A percentile compares a stretch with the other conserved stretches of the same genome.
Conservation (phyloP, 2,329 filamentous ascomycete species). For the Proliferodiscus dingleyae region DNA sequence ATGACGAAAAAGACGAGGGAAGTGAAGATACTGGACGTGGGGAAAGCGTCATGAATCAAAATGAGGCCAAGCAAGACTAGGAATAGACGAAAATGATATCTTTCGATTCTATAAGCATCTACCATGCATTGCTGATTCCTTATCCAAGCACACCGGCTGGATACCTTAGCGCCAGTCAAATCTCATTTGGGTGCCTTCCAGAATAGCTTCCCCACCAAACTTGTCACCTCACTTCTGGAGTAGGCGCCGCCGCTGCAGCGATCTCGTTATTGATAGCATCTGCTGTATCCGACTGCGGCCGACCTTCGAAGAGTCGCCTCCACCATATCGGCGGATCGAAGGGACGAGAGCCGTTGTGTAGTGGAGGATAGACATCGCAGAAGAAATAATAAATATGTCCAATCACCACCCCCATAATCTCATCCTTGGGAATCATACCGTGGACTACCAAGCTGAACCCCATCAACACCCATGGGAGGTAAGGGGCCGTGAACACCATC, state of each 20-base stretch:
- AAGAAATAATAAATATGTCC: conserved; percentile 99
- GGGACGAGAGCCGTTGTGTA: conserved; percentile 78
- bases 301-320: conserved; percentile 75
- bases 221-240: conserved; percentile 34
- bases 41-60: conserved; percentile 14
- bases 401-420: conserved; percentile 90
- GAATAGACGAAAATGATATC: conserved; percentile 20
- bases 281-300: conserved; percentile 44
- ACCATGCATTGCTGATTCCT: neutral
- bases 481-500: conserved; percentile 87
- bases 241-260: conserved; percentile 46
- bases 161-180: conserved; percentile 13
- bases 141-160: conserved; percentile 2
- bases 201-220: neutral
- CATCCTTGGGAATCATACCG: conserved; percentile 85
- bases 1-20: conserved; percentile 30
- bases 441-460: conserved; percentile 89
- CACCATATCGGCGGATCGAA: conserved; percentile 89
- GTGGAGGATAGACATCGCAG: conserved; percentile 88
- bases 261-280: conserved; percentile 59
- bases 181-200: conserved; percentile 9
- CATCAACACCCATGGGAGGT: conserved; percentile 93
- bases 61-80: conserved; percentile 3
- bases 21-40: conserved; percentile 24
- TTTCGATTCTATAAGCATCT: conserved; percentile 7